Evolutionary conservation across 1,284 basidiomycete genomes (phyloP).

Genomic region (Boletus subluridellus): DNA sequence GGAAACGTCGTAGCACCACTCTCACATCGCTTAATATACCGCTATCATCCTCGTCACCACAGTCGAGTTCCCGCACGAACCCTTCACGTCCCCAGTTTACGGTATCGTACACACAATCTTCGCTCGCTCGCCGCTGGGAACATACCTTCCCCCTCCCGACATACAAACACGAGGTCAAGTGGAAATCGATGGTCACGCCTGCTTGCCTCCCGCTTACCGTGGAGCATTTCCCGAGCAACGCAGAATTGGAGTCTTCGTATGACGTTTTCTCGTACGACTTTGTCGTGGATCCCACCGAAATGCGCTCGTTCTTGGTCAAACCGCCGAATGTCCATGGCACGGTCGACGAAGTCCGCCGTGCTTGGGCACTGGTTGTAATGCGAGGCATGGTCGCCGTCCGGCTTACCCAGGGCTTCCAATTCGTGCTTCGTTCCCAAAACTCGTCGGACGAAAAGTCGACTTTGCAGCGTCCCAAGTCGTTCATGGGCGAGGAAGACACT

Average conservation of each 20-base stretch:
- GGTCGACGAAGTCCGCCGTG: conserved; percentile 56
- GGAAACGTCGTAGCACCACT: conserved; percentile 53
- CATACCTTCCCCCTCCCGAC: conserved; percentile 76
- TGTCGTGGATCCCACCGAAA: conserved; percentile 71
- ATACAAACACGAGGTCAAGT: conserved; percentile 90
- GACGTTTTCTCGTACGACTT: conserved; percentile 81
- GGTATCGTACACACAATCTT: conserved; percentile 59
- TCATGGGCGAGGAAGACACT: conserved; percentile 53
- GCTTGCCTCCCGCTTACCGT: conserved; percentile 89
- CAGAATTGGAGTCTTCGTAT: conserved; percentile 76
- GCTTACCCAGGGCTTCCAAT: conserved; percentile 95
- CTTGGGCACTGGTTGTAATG: conserved; percentile 84
- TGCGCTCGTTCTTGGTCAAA: conserved; percentile 77
- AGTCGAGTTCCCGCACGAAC: conserved; percentile 49
- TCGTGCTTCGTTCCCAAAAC: conserved; percentile 59
- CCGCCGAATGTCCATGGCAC: conserved; percentile 49
- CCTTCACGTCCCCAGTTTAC: conserved; percentile 59
- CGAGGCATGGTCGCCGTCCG: conserved; percentile 91
- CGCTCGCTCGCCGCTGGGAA: conserved; percentile 83
- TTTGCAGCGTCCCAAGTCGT: conserved; percentile 53
- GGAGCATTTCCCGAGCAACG: conserved; percentile 78
- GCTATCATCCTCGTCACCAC: conserved; percentile 49
- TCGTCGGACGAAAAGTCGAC: conserved; percentile 30
- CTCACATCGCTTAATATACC: conserved; percentile 42
- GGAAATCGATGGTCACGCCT: conserved; percentile 82